These are phyloP conservation scores for Botrytis fabae DNA, from an alignment of 2,329 filamentous ascomycete species.

Conservation along the genomic window DNA sequence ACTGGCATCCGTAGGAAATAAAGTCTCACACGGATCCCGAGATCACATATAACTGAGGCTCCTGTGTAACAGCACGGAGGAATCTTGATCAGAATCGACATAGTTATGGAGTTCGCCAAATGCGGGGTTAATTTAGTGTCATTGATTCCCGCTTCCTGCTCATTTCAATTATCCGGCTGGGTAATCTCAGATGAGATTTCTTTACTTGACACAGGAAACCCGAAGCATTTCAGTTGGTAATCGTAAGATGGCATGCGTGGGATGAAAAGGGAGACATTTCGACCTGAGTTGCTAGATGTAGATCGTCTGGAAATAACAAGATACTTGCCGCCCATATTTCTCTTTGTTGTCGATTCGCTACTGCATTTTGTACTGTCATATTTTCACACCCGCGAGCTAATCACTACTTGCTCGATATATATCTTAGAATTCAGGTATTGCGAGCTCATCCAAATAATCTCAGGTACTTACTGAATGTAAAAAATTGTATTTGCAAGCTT, in stretches of 20 bases:
- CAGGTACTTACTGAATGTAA: too few species aligned
- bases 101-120: background rate
- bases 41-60: background rate
- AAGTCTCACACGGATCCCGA: background rate
- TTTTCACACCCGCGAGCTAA: background rate
- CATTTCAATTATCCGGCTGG: background rate
- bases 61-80: background rate
- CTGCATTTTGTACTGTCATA: background rate
- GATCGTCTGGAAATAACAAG: too few species aligned
- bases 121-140: background rate
- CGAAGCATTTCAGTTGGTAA: rapidly evolving
- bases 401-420: background rate
- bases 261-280: too few species aligned
- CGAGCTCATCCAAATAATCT: background rate
- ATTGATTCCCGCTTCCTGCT: background rate
- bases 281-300: too few species aligned
- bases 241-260: too few species aligned
- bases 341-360: background rate
- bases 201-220: background rate
- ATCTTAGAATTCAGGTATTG: background rate
- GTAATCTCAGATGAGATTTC: background rate
- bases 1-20: background rate
- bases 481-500: too few species aligned
- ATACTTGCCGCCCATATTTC: background rate
- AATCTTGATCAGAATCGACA: rapidly evolving